phyloP scores from a whole-genome alignment of 208 protist species.

The Porcisia deanei region DNA sequence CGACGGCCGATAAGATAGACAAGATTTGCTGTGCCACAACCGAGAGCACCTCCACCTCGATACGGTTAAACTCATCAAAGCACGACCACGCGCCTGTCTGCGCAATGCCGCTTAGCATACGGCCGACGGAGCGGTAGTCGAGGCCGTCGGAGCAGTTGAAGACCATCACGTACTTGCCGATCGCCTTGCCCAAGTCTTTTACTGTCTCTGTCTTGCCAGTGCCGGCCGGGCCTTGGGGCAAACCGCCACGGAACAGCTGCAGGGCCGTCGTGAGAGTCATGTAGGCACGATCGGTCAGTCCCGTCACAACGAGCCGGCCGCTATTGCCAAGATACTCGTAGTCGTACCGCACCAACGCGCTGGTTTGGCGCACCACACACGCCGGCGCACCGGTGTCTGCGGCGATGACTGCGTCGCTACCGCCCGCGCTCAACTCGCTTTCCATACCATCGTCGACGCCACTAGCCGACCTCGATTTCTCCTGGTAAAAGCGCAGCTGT shows the following conservation, averaged over 20 bases:
- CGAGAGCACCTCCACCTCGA: conserved; percentile 98
- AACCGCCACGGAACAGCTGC: conserved; percentile 93
- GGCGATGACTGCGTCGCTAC: neutral
- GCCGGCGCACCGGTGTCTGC: conserved; percentile 13
- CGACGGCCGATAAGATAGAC: conserved; percentile 92
- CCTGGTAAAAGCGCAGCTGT: conserved; percentile 97
- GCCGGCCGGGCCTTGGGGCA: conserved; percentile 96
- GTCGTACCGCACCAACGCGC: conserved; percentile 92
- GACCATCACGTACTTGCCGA: conserved; percentile 98
- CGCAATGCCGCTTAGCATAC: conserved; percentile 96
- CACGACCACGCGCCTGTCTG: conserved; percentile 98
- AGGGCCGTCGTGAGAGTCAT: conserved; percentile 98
- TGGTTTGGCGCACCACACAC: conserved; percentile 95
- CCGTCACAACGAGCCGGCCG: conserved; percentile 98
- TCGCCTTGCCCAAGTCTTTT: conserved; percentile 97
- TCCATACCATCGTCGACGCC: neutral
- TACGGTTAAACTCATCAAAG: conserved; percentile 99
- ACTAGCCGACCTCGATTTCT: conserved; percentile 21
- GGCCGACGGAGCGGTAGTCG: conserved; percentile 96
- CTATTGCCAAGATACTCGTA: conserved; percentile 98
- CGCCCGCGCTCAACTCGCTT: neutral
- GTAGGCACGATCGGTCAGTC: conserved; percentile 97
- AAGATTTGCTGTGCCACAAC: conserved; percentile 98
- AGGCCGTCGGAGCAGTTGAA: conserved; percentile 99
- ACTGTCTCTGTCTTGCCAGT: conserved; percentile 99